Conservation (phyloP, 108 stramenopile genomes). For the Cyclotella choctawhatcheeana region DNA sequence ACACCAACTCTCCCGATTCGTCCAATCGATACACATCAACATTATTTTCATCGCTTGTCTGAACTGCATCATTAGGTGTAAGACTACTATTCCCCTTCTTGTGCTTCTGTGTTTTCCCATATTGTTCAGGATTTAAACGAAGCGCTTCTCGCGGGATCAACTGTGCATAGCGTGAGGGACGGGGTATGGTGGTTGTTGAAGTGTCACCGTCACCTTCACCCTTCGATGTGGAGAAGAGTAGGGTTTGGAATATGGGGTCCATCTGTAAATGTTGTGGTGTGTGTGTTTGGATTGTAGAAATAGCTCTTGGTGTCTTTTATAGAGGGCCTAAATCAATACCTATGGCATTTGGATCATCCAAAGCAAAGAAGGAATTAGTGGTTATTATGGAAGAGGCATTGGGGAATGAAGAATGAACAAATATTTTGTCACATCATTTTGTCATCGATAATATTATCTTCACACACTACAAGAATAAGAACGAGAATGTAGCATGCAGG, state of each 20-base stretch:
- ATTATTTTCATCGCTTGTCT: neutral
- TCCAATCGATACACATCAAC: constrained; percentile 32
- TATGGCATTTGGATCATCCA: neutral
- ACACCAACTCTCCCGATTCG: constrained; percentile 12
- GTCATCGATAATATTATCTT: neutral
- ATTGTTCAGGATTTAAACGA: neutral
- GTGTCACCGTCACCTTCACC: neutral
- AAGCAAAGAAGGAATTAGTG: too few species aligned
- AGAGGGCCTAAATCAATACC: neutral
- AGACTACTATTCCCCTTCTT: neutral
- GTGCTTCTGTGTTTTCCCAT: neutral
- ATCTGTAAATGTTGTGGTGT: too few species aligned
- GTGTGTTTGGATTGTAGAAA: too few species aligned
- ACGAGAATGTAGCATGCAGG: constrained; percentile 20
- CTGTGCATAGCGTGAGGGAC: constrained; percentile 29
- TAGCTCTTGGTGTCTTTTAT: neutral
- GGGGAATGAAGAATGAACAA: neutral
- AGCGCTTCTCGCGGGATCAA: constrained; percentile 33
- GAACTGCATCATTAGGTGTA: neutral
- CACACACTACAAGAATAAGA: neutral
- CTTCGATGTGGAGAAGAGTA: constrained; percentile 26
- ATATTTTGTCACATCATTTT: neutral
- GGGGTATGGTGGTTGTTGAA: neutral
- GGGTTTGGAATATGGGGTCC: constrained; percentile 34
- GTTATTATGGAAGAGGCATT: neutral